Evolutionary conservation across 2,329 filamentous ascomycete species (phyloP).

Genomic region (Trichothecium roseum): DNA sequence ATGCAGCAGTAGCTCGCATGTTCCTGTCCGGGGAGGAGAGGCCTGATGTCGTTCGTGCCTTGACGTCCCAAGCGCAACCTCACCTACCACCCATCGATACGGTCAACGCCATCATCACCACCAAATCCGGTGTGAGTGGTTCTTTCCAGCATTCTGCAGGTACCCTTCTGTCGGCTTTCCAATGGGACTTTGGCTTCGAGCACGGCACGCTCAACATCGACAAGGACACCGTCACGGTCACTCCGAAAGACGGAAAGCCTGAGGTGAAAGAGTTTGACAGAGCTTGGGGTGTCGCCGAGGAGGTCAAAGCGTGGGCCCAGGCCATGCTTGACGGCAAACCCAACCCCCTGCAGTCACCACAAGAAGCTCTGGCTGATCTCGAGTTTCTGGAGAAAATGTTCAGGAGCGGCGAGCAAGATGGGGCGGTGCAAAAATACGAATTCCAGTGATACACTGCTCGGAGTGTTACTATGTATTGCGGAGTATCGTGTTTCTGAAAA

Average conservation of each 20-base stretch:
- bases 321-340: constrained; percentile 34
- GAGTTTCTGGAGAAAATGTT: constrained; percentile 46
- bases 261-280: constrained; percentile 33
- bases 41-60: constrained; percentile 36
- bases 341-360: constrained; percentile 40
- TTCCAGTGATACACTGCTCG: constrained; percentile 24
- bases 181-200: constrained; percentile 49
- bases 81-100: constrained; percentile 58
- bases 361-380: constrained; percentile 51
- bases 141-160: constrained; percentile 49
- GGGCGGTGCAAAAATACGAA: constrained; percentile 27
- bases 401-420: constrained; percentile 32
- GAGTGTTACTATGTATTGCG: not conserved
- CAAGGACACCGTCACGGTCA: constrained; percentile 32
- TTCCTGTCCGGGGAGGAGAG: constrained; percentile 40
- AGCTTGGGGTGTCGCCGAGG: constrained; percentile 43
- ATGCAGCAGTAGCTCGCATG: constrained; percentile 51
- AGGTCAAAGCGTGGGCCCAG: constrained; percentile 52
- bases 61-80: constrained; percentile 41
- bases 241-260: constrained; percentile 18
- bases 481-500: not conserved
- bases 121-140: constrained; percentile 43
- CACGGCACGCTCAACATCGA: constrained; percentile 40
- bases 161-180: constrained; percentile 38
- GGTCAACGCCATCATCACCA: constrained; percentile 46